Base-by-base conservation (phyloP, 2,329 filamentous ascomycete genomes). In the Ophidiomyces ophidiicola region DNA sequence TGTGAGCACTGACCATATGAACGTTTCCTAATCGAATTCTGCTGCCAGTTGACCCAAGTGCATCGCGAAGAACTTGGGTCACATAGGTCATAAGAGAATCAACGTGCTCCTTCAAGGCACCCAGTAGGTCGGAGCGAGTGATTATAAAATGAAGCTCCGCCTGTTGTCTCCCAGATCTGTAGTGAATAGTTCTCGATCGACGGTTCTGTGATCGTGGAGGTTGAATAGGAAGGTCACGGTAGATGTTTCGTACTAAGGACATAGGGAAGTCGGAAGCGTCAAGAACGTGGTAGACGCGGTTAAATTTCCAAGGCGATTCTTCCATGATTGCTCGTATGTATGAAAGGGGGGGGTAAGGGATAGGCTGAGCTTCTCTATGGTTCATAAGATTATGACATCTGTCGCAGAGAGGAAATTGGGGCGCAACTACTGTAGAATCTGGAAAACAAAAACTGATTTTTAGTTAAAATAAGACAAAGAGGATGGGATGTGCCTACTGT, bases 191-290 rank as follows among this genome's bases (percentile, higher is more conserved):
- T 39, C 76, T 76, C 1, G 85, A 78, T 36, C 88, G 76, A 35
- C 88, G 76, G 54, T 94, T 96, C 45, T 74, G 74, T 1, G 82
- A 81, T 41, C 88, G 78, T 38, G 90, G 68, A 5, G 79, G 77
- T 44, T 83, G 78, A 6, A 86, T 67, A 23, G 78, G 69, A 1
- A 94, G 68, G 1, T 84, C 66, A 5, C 73, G 66, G 44, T 81
- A 74, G 6, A 98, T 72, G 31, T 78, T 75, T 1, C 85, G 83
- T 3, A 96, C 69, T 10, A 98, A 63, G 1, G 90, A 94, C 74
- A 98, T 82, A 14, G 90, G 90, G 48, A 98, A 96, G 60, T 98
- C 90, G 44, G 87, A 90, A 2, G 90, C 88, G 54, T 98, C 90
- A 15, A 98, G 67, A 18, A 98, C 71, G 60, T 98, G 90, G 57